These are phyloP conservation scores for Schwanniomyces occidentalis DNA, from an alignment of 805 yeast genomes.

Conservation along the genomic window DNA sequence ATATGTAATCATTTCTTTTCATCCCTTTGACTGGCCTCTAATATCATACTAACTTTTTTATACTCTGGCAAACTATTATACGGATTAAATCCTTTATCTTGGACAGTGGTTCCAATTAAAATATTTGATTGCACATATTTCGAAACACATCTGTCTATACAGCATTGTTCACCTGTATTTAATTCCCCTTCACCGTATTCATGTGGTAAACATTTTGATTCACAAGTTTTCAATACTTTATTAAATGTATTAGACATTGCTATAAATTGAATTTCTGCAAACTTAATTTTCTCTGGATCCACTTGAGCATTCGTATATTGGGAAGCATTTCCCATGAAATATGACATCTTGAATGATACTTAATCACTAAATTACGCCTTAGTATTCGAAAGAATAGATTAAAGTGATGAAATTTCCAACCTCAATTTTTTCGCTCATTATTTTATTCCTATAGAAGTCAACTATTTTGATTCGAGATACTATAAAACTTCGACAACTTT, in stretches of 20 bases:
- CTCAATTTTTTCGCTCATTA: no score
- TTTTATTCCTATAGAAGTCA: no score
- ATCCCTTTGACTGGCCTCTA: constrained; percentile 2
- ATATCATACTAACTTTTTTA: constrained; percentile 21
- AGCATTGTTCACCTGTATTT: constrained; percentile 78
- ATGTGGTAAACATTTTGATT: constrained; percentile 77
- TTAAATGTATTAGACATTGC: constrained; percentile 61
- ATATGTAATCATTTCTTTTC: no score
- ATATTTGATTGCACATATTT: constrained; percentile 78
- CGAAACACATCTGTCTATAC: constrained; percentile 83
- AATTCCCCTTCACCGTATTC: constrained; percentile 84
- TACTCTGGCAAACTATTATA: constrained; percentile 44
- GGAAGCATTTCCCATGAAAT: constrained; percentile 52
- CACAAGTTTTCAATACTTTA: constrained; percentile 62
- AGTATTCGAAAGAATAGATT: no score
- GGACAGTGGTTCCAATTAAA: constrained; percentile 55
- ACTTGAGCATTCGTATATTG: constrained; percentile 48
- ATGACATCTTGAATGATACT: constrained; percentile 70
- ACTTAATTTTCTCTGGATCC: constrained; percentile 57
- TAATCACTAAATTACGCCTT: no score
- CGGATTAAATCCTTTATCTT: constrained; percentile 44
- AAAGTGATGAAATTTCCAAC: no score
- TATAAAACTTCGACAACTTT: no score
- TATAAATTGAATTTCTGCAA: constrained; percentile 68
- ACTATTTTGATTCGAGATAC: no score